Base-by-base conservation (phyloP, 225 moss, liverwort and hornwort genomes). In the Marchantia paleacea region DNA sequence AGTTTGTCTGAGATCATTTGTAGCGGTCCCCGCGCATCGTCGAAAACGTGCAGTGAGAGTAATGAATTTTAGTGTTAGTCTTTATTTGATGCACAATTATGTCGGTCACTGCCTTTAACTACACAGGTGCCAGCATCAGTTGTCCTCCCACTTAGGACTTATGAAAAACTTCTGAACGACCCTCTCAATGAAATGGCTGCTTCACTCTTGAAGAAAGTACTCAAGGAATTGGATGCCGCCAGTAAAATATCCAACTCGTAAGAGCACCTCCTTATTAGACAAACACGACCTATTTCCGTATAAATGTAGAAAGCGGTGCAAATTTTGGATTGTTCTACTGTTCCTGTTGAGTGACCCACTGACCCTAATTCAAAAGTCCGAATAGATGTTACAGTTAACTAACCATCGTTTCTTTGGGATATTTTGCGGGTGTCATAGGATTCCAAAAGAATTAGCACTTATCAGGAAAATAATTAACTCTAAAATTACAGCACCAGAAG, bases 41-140 rank as follows among this genome's bases (percentile, higher is more conserved):
- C n/a, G n/a, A n/a, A n/a, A n/a, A n/a, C n/a, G 39, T 39, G 39
- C 39, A 39, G 39, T 5, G 5, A 5, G 3, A 39, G 5, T 39
- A 39, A 39, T 39, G 39, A 39, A 39, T 39, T 5, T 2, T 39
- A 39, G 39, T 39, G 39, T 39, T 5, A 39, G 5, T 39, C 39
- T 39, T 39, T 39, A 39, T 39, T 39, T 39, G 39, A 39, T 39
- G 5, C 5, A 39, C 39, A 39, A 39, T 2, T 39, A 39, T 39
- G 39, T 39, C 39, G 39, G 39, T 39, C 3, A 39, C 39, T 39
- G 39, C 39, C 39, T 39, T 39, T 48, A 51, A 73, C 52, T 7
- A 53, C 12, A 50, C 83, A 84, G 83, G 24, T 84, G 3, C 83
- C 83, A 47, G 54, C 55, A 25, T 75, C 83, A 11, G 39, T 84